A percentile compares a stretch with the other conserved stretches of the same genome.
Conservation (phyloP, 1,139 yeast species). For the Taiozyma sp. region DNA sequence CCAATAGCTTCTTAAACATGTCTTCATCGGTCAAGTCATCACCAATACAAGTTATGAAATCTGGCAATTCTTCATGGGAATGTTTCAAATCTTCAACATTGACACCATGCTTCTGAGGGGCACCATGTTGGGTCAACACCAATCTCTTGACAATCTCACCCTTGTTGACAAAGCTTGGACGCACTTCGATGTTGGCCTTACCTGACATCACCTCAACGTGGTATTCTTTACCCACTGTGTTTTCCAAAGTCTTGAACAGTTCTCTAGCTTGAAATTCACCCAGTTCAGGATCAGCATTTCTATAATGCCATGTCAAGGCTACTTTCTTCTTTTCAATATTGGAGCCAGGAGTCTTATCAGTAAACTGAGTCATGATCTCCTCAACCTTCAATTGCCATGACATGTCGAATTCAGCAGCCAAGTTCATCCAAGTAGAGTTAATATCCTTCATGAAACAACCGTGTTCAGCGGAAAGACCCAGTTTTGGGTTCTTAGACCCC, state of each 20-base stretch:
- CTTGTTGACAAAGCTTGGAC: slow-evolving; percentile 91
- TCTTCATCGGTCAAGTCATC: slow-evolving; percentile 98
- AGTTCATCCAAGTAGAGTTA: slow-evolving; percentile 68
- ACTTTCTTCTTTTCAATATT: slow-evolving; percentile 84
- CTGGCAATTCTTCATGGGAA: slow-evolving; percentile 53
- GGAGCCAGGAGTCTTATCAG: slow-evolving; percentile 89
- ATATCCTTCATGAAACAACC: slow-evolving; percentile 89
- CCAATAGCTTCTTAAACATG: slow-evolving; percentile 76
- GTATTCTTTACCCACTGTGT: slow-evolving; percentile 55
- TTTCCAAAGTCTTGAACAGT: slow-evolving; percentile 58
- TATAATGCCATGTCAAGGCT: slow-evolving; percentile 96
- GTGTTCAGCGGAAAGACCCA: slow-evolving; percentile 94
- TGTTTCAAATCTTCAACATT: slow-evolving; percentile 30
- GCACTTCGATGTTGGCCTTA: slow-evolving; percentile 93
- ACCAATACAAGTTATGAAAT: slow-evolving; percentile 84
- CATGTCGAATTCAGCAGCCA: slow-evolving; percentile 84
- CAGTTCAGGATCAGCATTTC: slow-evolving; percentile 89
- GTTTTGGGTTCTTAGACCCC: slow-evolving; percentile 47
- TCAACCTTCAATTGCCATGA: slow-evolving; percentile 86
- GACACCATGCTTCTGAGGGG: slow-evolving; percentile 23
- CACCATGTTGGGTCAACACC: slow-evolving; percentile 57
- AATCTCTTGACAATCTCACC: slow-evolving; percentile 91
- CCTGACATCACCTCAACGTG: slow-evolving; percentile 97
- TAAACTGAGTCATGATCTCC: slow-evolving; percentile 64
- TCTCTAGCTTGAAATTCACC: slow-evolving; percentile 82